Evolutionary conservation across 306 rosid species (phyloP), one percentile per base, ranked within the genome.

Genomic region (Vigna trinervia): DNA sequence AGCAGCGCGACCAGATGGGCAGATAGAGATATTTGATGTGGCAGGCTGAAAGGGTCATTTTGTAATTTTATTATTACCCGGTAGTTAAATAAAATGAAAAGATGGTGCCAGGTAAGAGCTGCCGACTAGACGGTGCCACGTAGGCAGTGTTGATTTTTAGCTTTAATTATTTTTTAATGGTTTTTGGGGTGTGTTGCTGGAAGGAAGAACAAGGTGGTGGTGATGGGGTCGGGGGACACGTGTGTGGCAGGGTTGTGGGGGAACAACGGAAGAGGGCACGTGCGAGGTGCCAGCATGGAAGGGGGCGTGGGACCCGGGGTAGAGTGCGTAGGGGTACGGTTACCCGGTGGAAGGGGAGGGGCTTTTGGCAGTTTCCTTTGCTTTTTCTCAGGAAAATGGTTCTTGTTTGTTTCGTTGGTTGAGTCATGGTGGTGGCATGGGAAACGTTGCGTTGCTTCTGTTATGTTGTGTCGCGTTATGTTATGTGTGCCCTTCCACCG

Each of bases 201-300:
- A 30, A 47, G 79, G 61, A 53, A 60, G 58, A 78, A 71, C 68
- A 80, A 69, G 71, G 83, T 70, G 76, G 30, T 13, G 63, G 22
- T 23, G 8, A 43, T 59, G 85, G 88, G 80, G 20, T 53, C 81
- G 56, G 36, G 0, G 13, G 36, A 71, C 89, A 88, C 85, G 82
- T 86, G 91, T 81, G 85, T 83, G 87, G 64, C 81, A 71, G 76
- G 87, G 80, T 58, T 14, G 77, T 73, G 41, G 64, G 60, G 83
- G 66, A 74, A 63, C 81, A 83, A 50, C 7, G n/a, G 30, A 46
- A 38, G 71, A 38, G 69, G 85, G 73, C 89, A 87, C 91, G 94
- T 85, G 93, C 73, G 86, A 84, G 7, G 11, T 70, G 83, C 91
- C 94, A 85, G 85, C 88, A 81, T 90, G 90, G 91, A 62, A 43